Percentiles rank a stretch among this genome's conserved stretches.
phyloP scores from a whole-genome alignment of 2,329 filamentous ascomycete genomes.

The Calonectria pauciramosa region DNA sequence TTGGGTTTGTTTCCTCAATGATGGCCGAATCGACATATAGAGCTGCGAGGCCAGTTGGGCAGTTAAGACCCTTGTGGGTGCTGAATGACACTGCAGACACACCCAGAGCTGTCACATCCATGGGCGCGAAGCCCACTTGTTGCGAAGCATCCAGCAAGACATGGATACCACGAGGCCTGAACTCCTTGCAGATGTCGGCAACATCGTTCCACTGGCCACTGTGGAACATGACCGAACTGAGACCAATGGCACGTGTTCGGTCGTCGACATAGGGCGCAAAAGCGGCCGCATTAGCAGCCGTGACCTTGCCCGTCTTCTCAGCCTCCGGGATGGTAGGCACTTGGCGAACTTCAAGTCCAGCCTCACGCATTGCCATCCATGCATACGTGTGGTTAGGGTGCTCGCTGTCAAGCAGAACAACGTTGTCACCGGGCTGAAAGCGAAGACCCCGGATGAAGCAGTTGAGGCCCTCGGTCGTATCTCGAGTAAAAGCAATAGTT shows the following conservation, averaged over 20 bases:
- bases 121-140: conserved; percentile 48
- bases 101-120: conserved; percentile 44
- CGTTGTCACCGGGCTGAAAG: conserved; percentile 48
- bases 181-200: conserved; percentile 42
- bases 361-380: conserved; percentile 44
- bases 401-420: conserved; percentile 49
- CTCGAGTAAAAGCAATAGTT: conserved; percentile 47
- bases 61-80: conserved; percentile 51
- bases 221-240: conserved; percentile 52
- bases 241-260: conserved; percentile 47
- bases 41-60: conserved; percentile 47
- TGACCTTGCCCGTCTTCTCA: neutral
- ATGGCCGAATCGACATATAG: conserved; percentile 46
- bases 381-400: conserved; percentile 50
- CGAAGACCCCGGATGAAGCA: conserved; percentile 43
- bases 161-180: conserved; percentile 45
- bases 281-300: conserved; percentile 14
- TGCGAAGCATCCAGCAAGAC: conserved; percentile 50
- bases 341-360: conserved; percentile 47
- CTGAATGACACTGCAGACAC: conserved; percentile 50
- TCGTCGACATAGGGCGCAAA: conserved; percentile 48
- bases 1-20: conserved; percentile 37
- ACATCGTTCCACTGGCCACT: conserved; percentile 50
- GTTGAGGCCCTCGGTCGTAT: conserved; percentile 50
- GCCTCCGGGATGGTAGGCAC: conserved; percentile 18